A percentile compares a stretch with the other conserved stretches of the same genome.
Conservation (phyloP, 345 rosid species). For the Syzygium grande region DNA sequence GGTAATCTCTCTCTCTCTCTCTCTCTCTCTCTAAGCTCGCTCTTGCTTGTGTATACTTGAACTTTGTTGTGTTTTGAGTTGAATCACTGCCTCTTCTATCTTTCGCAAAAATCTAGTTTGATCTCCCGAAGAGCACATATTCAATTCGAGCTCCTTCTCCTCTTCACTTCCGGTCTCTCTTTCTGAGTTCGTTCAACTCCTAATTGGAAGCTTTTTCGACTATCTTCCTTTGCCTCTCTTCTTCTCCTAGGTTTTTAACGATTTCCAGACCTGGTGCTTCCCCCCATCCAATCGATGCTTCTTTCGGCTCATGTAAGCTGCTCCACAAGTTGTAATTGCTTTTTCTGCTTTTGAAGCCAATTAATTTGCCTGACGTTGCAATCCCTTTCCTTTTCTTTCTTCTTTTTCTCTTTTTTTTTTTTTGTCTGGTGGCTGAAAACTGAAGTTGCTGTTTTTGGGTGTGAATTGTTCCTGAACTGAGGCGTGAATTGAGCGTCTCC, state of each 20-base stretch:
- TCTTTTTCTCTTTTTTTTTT: background rate
- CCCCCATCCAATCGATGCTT: background rate
- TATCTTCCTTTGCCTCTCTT: background rate
- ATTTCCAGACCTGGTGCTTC: background rate
- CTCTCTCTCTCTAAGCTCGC: too few relatives aligned
- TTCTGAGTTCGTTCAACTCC: background rate
- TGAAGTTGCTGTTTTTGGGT: background rate
- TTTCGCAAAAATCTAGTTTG: background rate
- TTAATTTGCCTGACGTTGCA: background rate
- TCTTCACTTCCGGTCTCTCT: background rate
- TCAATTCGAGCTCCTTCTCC: background rate
- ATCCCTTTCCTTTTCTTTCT: background rate
- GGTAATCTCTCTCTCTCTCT: too few relatives aligned
- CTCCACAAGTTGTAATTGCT: background rate
- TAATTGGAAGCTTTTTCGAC: background rate
- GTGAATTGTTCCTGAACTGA: background rate
- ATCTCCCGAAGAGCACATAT: background rate
- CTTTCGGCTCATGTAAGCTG: background rate
- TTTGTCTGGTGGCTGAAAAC: background rate
- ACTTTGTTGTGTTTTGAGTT: too few relatives aligned
- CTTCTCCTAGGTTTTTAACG: background rate
- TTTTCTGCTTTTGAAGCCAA: background rate
- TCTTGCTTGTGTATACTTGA: too few relatives aligned
- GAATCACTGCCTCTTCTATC: background rate
- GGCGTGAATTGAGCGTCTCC: background rate